Conservation (phyloP, 1,139 yeast genomes). For the Blastobotrys proliferans region DNA sequence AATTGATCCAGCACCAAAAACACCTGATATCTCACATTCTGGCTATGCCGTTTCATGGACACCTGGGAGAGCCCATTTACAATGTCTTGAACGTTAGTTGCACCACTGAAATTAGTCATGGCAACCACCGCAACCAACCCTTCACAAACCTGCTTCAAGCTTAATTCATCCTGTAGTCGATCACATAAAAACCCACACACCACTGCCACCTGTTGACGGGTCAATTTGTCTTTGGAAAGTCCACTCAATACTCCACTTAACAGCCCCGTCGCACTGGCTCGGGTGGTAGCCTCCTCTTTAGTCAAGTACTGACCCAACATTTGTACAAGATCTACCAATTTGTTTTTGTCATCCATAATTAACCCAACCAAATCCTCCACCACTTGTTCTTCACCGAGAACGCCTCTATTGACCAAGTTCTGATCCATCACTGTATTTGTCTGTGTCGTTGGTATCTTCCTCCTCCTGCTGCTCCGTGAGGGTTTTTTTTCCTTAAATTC, state of each 20-base stretch:
- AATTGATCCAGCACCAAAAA: conserved; percentile 48
- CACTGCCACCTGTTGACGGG: conserved; percentile 63
- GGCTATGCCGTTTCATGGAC: conserved; percentile 59
- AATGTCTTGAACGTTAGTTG: conserved; percentile 33
- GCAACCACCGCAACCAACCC: conserved; percentile 52
- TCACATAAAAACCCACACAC: conserved; percentile 59
- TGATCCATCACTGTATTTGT: conserved; percentile 21
- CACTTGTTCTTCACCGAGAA: conserved; percentile 34
- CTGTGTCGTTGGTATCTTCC: no score
- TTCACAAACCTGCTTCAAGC: conserved; percentile 49
- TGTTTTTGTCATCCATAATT: conserved; percentile 37
- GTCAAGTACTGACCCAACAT: conserved; percentile 60
- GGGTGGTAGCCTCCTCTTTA: conserved; percentile 54
- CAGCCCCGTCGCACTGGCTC: conserved; percentile 49
- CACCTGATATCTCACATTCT: conserved; percentile 58
- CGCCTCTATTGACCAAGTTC: conserved; percentile 27
- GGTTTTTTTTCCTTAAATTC: no score
- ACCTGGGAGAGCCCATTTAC: conserved; percentile 46
- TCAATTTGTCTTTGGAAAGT: conserved; percentile 41
- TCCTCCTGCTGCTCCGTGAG: no score
- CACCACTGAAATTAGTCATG: conserved; percentile 38
- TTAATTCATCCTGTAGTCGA: conserved; percentile 61
- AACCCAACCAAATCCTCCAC: conserved; percentile 31
- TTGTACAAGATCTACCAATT: conserved; percentile 52
- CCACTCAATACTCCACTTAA: conserved; percentile 48